phyloP scores from a whole-genome alignment of 1,284 basidiomycete genomes.

The Retiboletus flavoniger region DNA sequence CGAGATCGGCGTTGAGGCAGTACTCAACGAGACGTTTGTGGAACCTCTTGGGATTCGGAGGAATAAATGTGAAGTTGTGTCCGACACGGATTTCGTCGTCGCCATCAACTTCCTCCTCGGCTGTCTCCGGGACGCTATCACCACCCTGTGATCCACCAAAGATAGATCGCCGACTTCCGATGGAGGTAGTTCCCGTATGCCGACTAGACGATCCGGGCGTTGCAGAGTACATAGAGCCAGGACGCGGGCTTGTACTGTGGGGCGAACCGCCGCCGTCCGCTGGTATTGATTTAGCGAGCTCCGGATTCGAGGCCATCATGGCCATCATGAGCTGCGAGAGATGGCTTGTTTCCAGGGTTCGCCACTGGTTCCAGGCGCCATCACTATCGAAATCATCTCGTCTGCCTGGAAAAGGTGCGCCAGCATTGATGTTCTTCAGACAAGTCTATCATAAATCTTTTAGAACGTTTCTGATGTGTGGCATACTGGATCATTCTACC shows the following conservation, averaged over 20 bases:
- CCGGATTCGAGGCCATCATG: slow-evolving; percentile 86
- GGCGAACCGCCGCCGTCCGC: slow-evolving; percentile 50
- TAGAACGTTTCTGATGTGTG: not conserved
- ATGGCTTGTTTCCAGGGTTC: slow-evolving; percentile 77
- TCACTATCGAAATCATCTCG: slow-evolving; percentile 84
- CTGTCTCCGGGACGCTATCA: slow-evolving; percentile 40
- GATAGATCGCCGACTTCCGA: slow-evolving; percentile 65
- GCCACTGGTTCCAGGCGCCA: slow-evolving; percentile 83
- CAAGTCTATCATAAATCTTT: slow-evolving; percentile 53
- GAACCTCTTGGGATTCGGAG: slow-evolving; percentile 81
- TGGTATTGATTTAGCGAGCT: slow-evolving; percentile 77
- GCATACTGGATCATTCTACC: slow-evolving; percentile 39
- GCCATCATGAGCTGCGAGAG: slow-evolving; percentile 87
- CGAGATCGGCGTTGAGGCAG: slow-evolving; percentile 85
- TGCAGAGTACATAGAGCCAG: slow-evolving; percentile 53
- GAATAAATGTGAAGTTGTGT: slow-evolving; percentile 85
- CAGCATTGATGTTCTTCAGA: slow-evolving; percentile 87
- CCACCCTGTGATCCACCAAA: slow-evolving; percentile 31
- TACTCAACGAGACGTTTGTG: slow-evolving; percentile 84
- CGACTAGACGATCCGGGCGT: slow-evolving; percentile 41
- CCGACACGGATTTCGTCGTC: slow-evolving; percentile 71
- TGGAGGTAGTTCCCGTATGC: slow-evolving; percentile 45
- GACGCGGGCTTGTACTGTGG: slow-evolving; percentile 44
- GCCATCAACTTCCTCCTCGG: slow-evolving; percentile 46
- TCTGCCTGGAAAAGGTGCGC: slow-evolving; percentile 80